Conservation (phyloP, 1,284 basidiomycete genomes). For the Anthracocystis walkeri region DNA sequence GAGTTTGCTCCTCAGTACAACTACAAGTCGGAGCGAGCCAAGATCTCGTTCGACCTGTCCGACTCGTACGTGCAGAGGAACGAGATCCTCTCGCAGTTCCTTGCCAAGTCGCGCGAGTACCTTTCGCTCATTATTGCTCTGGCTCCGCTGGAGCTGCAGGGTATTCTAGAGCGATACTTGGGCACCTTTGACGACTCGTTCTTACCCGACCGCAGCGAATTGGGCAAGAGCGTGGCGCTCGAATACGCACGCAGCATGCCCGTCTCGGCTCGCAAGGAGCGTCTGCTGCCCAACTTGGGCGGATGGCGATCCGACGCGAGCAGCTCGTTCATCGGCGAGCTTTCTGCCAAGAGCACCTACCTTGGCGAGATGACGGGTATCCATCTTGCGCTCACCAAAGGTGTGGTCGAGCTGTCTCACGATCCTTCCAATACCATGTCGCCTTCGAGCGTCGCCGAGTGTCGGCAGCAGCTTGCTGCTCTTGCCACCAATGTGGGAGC, state of each 20-base stretch:
- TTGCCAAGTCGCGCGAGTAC: slow-evolving; percentile 82
- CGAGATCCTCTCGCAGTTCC: slow-evolving; percentile 82
- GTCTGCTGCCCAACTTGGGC: slow-evolving; percentile 65
- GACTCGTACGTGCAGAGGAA: slow-evolving; percentile 89
- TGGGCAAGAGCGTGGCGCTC: slow-evolving; percentile 65
- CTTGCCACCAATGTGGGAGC: slow-evolving; percentile 74
- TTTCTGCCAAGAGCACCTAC: slow-evolving; percentile 62
- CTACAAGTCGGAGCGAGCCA: slow-evolving; percentile 81
- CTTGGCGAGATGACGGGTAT: slow-evolving; percentile 84
- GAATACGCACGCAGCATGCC: slow-evolving; percentile 64
- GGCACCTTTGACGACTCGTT: slow-evolving; percentile 53
- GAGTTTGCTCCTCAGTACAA: slow-evolving; percentile 92
- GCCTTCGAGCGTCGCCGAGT: slow-evolving; percentile 74
- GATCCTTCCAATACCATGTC: slow-evolving; percentile 74
- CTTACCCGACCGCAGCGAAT: slow-evolving; percentile 53
- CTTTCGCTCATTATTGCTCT: slow-evolving; percentile 85
- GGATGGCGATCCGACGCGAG: slow-evolving; percentile 67
- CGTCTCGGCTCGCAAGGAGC: slow-evolving; percentile 51
- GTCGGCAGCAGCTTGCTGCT: slow-evolving; percentile 79
- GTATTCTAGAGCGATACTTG: slow-evolving; percentile 80
- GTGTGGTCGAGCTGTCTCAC: slow-evolving; percentile 75
- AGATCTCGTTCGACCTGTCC: slow-evolving; percentile 82
- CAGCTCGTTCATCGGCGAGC: slow-evolving; percentile 60
- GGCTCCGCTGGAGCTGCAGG: slow-evolving; percentile 91
- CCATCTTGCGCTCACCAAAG: slow-evolving; percentile 74